Evolutionary conservation across 495 filamentous ascomycete species (phyloP).

Genomic region (Neurospora discreta): DNA sequence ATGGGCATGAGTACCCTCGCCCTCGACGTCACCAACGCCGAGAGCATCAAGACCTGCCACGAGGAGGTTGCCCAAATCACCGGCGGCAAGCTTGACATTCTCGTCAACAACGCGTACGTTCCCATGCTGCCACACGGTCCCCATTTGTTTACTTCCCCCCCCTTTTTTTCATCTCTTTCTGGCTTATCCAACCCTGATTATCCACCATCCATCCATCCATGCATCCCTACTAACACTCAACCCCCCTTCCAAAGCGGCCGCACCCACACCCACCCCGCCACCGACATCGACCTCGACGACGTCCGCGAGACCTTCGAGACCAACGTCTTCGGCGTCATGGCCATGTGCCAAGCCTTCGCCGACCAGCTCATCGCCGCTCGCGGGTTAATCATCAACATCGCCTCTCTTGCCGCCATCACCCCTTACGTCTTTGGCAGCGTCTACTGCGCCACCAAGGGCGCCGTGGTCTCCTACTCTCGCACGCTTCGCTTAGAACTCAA

Average conservation of each 20-base stretch:
- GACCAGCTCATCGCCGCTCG: slow-evolving; percentile 40
- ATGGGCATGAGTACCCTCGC: slow-evolving; percentile 37
- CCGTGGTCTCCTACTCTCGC: slow-evolving; percentile 38
- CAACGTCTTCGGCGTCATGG: slow-evolving; percentile 50
- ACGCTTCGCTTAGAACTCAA: slow-evolving; percentile 42
- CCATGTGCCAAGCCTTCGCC: slow-evolving; percentile 43
- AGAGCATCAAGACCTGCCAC: slow-evolving; percentile 39
- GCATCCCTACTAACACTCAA: neutral
- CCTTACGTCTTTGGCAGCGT: slow-evolving; percentile 37
- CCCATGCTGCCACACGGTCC: neutral
- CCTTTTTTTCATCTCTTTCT: neutral
- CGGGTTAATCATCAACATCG: slow-evolving; percentile 46
- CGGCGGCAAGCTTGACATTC: slow-evolving; percentile 46
- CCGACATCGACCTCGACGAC: slow-evolving; percentile 40
- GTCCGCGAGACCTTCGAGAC: slow-evolving; percentile 48
- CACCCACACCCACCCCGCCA: slow-evolving; percentile 38
- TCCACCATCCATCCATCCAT: neutral
- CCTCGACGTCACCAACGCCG: slow-evolving; percentile 39
- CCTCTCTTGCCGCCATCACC: slow-evolving; percentile 36
- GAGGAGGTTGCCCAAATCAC: slow-evolving; percentile 38
- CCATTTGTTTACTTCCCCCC: neutral
- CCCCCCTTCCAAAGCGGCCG: slow-evolving; percentile 29
- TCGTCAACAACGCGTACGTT: slow-evolving; percentile 56
- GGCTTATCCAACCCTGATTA: neutral
- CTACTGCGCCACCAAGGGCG: slow-evolving; percentile 45